phyloP scores from a whole-genome alignment of 2,329 filamentous ascomycete genomes.

The Paraphoma chrysanthemicola region DNA sequence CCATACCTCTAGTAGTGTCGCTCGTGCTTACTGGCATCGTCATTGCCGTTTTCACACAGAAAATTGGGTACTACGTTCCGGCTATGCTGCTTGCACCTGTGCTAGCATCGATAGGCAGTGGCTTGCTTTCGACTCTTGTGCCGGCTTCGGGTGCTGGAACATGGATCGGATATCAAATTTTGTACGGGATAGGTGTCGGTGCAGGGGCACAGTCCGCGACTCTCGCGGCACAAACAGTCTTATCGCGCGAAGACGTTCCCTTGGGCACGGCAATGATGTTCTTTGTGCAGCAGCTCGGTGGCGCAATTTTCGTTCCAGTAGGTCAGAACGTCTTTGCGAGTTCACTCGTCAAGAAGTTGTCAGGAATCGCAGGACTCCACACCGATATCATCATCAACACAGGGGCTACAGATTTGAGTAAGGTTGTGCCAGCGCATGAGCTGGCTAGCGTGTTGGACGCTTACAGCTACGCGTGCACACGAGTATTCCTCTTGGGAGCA shows the following conservation, averaged over 20 bases:
- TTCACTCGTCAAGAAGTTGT: constrained; percentile 24
- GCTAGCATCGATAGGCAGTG: constrained; percentile 49
- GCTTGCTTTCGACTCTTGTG: constrained; percentile 51
- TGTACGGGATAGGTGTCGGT: constrained; percentile 48
- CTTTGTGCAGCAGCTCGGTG: constrained; percentile 55
- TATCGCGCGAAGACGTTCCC: constrained; percentile 48
- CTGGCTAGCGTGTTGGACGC: constrained; percentile 62
- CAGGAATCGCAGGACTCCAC: constrained; percentile 28
- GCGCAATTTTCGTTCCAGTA: constrained; percentile 54
- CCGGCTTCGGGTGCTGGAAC: constrained; percentile 31
- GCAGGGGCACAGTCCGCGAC: constrained; percentile 52
- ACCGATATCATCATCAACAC: constrained; percentile 21
- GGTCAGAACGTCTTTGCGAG: constrained; percentile 49
- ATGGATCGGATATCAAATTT: constrained; percentile 43
- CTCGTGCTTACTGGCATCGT: constrained; percentile 30
- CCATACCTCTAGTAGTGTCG: constrained; percentile 29
- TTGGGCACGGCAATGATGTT: constrained; percentile 46
- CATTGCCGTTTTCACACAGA: constrained; percentile 44
- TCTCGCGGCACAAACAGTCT: constrained; percentile 49
- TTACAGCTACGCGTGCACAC: constrained; percentile 67
- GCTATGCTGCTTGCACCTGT: constrained; percentile 48
- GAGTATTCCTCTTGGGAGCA: constrained; percentile 66
- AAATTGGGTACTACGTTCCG: constrained; percentile 54
- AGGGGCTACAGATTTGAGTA: constrained; percentile 65
- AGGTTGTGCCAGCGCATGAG: constrained; percentile 58